phyloP scores from a whole-genome alignment of 208 protist genomes.

The Lotmaria passim region DNA sequence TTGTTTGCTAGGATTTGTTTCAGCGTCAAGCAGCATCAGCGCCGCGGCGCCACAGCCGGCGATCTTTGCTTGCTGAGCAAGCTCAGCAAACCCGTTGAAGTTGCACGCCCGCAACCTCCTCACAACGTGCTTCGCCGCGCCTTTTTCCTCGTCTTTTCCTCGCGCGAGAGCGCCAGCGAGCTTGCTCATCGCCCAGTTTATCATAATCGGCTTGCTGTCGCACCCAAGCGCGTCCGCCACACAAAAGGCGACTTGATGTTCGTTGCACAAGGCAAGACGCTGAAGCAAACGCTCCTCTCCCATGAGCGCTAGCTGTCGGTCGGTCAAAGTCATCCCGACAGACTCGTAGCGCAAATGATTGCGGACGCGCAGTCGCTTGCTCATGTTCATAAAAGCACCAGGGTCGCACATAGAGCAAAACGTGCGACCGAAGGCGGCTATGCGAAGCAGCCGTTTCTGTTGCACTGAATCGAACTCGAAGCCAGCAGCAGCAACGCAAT shows the following conservation, averaged over 20 bases:
- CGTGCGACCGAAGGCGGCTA: constrained; percentile 94
- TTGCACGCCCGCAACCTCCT: constrained; percentile 51
- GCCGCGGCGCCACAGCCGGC: constrained; percentile 55
- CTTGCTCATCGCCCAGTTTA: constrained; percentile 94
- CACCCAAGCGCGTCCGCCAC: constrained; percentile 74
- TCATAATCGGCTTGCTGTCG: constrained; percentile 77
- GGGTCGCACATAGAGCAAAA: constrained; percentile 89
- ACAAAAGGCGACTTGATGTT: constrained; percentile 90
- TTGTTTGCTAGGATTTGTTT: constrained; percentile 50
- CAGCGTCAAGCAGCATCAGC: constrained; percentile 60
- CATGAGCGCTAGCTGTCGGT: constrained; percentile 74
- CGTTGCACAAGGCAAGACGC: constrained; percentile 71
- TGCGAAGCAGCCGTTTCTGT: constrained; percentile 89
- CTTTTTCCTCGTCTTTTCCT: constrained; percentile 36
- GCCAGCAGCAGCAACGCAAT: constrained; percentile 89
- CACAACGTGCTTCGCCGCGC: constrained; percentile 47
- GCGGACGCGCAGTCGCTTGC: constrained; percentile 83
- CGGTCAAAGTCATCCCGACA: constrained; percentile 90
- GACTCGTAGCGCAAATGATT: constrained; percentile 78
- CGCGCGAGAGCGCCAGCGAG: constrained; percentile 40
- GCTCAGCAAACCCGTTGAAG: constrained; percentile 59
- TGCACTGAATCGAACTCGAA: constrained; percentile 78
- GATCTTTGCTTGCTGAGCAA: constrained; percentile 57
- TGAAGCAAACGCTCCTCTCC: constrained; percentile 73
- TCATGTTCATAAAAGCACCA: constrained; percentile 80